Evolutionary conservation across 257 asterid species (phyloP), one percentile per base, ranked within the genome.

Genomic region (Solanum sitiens): DNA sequence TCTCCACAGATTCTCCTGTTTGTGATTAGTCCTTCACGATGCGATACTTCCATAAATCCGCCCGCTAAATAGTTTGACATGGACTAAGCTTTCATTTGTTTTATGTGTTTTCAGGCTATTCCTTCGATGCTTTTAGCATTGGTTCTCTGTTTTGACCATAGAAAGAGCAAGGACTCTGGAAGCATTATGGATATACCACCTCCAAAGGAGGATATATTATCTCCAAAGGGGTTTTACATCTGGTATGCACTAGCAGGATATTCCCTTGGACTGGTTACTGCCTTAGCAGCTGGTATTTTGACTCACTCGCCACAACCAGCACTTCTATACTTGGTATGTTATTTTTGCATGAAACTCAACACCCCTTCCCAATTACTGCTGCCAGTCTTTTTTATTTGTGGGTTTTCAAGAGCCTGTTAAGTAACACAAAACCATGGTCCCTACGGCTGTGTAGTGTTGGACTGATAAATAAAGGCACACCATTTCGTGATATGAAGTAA

Each of bases 111-210:
- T 94, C 92, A 97, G 99, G 99, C 98, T 68, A 95, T 97, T 89
- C 99, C 99, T 45, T 97, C 99, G 1, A 97, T 97, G 99, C 98
- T 97, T 82, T 92, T 97, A 84, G 99, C 99, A 63, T 90, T 97
- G 90, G 99, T 97, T 89, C 98, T 97, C 89, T 91, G 93, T 85
- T 97, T 96, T 83, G 99, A 97, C 89, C 94, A 96, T 88, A 92
- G 93, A 89, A 95, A 95, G 91, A 83, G 88, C 87, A 92, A 87
- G 90, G 95, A 94, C 82, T 86, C 95, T 72, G 59, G 72, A 35
- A 86, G 65, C 87, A 45, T 88, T 79, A 56, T 79, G 67, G 97
- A 92, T 79, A 33, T 89, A 33, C 94, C 92, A 47, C 84, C 94
- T 87, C 87, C 92, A 12, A 94, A 91, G 90, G 94, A 94, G 21